A percentile compares a stretch with the other conserved stretches of the same genome.
These are phyloP conservation scores for Cyclanthera cordifolia DNA, from an alignment of 306 rosid species.

Conservation along the genomic window DNA sequence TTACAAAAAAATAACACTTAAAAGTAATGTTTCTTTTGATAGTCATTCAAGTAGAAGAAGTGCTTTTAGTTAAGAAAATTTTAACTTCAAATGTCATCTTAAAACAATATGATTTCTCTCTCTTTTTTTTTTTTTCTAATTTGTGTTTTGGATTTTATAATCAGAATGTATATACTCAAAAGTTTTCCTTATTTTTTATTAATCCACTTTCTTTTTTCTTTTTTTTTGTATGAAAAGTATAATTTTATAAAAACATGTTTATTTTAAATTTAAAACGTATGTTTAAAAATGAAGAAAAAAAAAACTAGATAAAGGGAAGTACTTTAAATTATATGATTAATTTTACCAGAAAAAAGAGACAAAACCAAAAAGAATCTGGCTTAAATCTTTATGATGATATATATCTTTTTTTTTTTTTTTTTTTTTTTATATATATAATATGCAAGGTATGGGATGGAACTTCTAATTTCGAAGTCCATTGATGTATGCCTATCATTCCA, in stretches of 20 bases:
- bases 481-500: no score
- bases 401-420: no score
- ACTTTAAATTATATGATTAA: neutral
- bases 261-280: neutral
- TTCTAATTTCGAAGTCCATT: no score
- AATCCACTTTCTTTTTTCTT: neutral
- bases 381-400: no score
- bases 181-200: neutral
- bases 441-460: no score
- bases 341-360: neutral
- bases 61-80: no score
- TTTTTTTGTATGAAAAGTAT: neutral
- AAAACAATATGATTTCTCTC: neutral
- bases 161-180: neutral
- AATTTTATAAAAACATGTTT: no score
- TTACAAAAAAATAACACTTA: neutral
- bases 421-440: no score
- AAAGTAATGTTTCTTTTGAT: neutral
- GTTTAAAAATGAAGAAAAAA: neutral
- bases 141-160: neutral
- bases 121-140: no score
- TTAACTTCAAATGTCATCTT: no score
- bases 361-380: neutral
- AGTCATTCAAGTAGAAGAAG: neutral
- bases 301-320: neutral